Evolutionary conservation across 352 stramenopile species (phyloP).

Genomic region (Pseudoperonospora humuli): DNA sequence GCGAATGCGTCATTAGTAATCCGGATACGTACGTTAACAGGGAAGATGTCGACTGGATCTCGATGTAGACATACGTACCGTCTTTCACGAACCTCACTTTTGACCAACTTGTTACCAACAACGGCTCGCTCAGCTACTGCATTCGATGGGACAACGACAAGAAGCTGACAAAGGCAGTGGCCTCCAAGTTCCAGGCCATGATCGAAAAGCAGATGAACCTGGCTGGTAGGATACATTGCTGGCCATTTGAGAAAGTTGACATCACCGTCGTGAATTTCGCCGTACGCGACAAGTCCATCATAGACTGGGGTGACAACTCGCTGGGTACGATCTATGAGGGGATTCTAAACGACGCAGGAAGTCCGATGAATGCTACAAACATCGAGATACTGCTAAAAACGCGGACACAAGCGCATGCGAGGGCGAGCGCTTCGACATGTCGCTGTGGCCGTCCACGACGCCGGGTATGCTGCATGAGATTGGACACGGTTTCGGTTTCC

Average conservation of each 20-base stretch:
- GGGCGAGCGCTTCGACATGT: slow-evolving; percentile 24
- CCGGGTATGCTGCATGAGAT: slow-evolving; percentile 34
- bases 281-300: slow-evolving; percentile 23
- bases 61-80: slow-evolving; percentile 1
- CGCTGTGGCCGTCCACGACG: slow-evolving; percentile 30
- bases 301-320: slow-evolving; percentile 34
- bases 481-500: slow-evolving; percentile 30
- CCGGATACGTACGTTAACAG: background rate
- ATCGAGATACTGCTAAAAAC: slow-evolving; percentile 14
- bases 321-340: slow-evolving; percentile 30
- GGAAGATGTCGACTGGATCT: slow-evolving; percentile 1
- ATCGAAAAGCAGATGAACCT: slow-evolving; percentile 1
- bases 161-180: slow-evolving; percentile 1
- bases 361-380: slow-evolving; percentile 32
- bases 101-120: slow-evolving; percentile 6
- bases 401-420: slow-evolving; percentile 18
- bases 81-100: slow-evolving; percentile 7
- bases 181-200: slow-evolving; percentile 9
- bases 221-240: slow-evolving; percentile 7
- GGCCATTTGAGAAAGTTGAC: slow-evolving; percentile 17
- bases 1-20: slow-evolving; percentile 3
- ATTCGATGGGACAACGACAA: slow-evolving; percentile 7
- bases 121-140: slow-evolving; percentile 5
- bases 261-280: slow-evolving; percentile 29
- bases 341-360: slow-evolving; percentile 21